phyloP scores from a whole-genome alignment of 805 yeast species.

The Trichomonascus vanleenenianus region DNA sequence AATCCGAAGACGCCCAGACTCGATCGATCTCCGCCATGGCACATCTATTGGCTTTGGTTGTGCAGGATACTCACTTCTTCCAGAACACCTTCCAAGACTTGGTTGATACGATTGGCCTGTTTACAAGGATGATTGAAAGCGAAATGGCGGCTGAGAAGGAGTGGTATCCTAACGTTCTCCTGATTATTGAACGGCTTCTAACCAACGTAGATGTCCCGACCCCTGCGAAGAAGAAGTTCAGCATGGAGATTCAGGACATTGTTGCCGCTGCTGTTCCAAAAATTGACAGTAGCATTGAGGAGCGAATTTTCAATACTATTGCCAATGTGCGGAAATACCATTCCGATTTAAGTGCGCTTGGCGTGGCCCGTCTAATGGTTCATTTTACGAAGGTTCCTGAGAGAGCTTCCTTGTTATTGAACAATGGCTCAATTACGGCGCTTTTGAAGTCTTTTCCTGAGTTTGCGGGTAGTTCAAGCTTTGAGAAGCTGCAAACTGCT shows the following conservation, averaged over 20 bases:
- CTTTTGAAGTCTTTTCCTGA: conserved; percentile 38
- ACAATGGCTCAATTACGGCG: conserved; percentile 40
- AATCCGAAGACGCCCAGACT: conserved; percentile 4
- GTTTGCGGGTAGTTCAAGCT: conserved; percentile 32
- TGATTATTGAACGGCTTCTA: conserved; percentile 48
- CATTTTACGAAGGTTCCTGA: conserved; percentile 42
- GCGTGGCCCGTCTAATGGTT: conserved; percentile 48
- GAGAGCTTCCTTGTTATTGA: conserved; percentile 35
- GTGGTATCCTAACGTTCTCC: conserved; percentile 55
- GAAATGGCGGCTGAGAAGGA: conserved; percentile 19
- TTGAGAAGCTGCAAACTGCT: conserved; percentile 38
- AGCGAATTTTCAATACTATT: conserved; percentile 38
- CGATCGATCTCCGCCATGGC: conserved; percentile 12
- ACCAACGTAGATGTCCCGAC: conserved; percentile 45
- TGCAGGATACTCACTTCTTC: conserved; percentile 17
- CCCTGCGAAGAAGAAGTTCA: conserved; percentile 29
- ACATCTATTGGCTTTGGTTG: conserved; percentile 22
- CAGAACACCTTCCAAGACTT: conserved; percentile 11
- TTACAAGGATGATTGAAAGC: conserved; percentile 12
- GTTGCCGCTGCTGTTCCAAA: conserved; percentile 11
- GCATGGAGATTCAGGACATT: conserved; percentile 11
- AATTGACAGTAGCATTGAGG: conserved; percentile 20
- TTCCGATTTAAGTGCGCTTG: conserved; percentile 41
- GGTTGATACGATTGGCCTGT: conserved; percentile 11
- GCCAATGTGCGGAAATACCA: conserved; percentile 35